Evolutionary conservation across 2,329 filamentous ascomycete genomes (phyloP), one percentile per base, ranked within the genome.

Genomic region (Huntiella savannae): DNA sequence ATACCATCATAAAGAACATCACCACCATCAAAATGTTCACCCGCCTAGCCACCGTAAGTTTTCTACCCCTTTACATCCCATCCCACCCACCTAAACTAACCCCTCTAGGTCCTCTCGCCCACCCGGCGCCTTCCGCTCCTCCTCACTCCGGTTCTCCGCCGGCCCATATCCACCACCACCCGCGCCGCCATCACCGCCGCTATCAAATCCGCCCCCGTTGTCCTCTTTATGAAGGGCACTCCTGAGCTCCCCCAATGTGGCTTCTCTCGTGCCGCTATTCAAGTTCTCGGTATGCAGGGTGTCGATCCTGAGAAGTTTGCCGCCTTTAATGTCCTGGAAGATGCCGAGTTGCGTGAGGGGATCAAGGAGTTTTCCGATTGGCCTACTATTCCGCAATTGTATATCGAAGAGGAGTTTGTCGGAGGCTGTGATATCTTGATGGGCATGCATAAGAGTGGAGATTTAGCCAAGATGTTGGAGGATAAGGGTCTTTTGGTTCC

Each of bases 361-460:
- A 94, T 98, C 67, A 98, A 98, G 67, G 88, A 98, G 65, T 98
- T 91, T 69, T 94, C 87, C 1, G 91, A 96, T 60, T 98, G 91
- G 91, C 91, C 91, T 11, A 98, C 91, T 15, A 96, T 98, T 60
- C 91, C 91, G 5, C 91, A 98, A 63, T 71, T 98, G 13, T 98
- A 96, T 63, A 71, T 98, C 44, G 77, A 92, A 52, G 88, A 88
- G 66, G 88, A 98, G 61, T 98, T 98, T 60, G 70, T 98, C 40
- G 91, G 91, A 47, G 91, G 91, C n/a, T 95, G 87, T 60, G 91
- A 98, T 62, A 98, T 98, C 53, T 63, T 98, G 55, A 80, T 96
- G 60, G 82, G 80, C 2, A 96, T 98, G 91, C 88, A 96, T 66
- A 83, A 95, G 65, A 92, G 84, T 58, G 91, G 91, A 22, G 86